Percentiles rank a stretch among this genome's conserved stretches.
phyloP scores from a whole-genome alignment of 768 basidiomycete species.

The Ramaria rubella region DNA sequence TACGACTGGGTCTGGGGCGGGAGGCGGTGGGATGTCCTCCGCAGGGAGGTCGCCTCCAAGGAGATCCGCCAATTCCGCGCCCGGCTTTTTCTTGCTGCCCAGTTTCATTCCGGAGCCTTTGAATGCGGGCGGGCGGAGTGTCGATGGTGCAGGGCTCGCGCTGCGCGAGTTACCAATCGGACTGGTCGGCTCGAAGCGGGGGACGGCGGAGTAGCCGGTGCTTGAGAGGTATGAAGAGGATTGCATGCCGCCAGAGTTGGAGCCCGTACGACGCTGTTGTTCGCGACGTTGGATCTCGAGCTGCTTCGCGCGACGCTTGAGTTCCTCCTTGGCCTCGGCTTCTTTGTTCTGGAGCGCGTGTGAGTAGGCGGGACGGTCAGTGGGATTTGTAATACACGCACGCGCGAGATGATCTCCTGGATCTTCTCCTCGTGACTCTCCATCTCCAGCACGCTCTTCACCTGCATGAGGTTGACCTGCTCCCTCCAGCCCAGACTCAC shows the following conservation, averaged over 20 bases:
- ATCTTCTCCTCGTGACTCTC: conserved; percentile 93
- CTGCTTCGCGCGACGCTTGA: conserved; percentile 95
- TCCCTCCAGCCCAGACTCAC: conserved; percentile 85
- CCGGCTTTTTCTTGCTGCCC: conserved; percentile 85
- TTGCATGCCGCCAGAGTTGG: conserved; percentile 42
- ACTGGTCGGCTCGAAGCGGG: conserved; percentile 65
- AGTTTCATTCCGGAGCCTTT: conserved; percentile 96
- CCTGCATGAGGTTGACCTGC: conserved; percentile 71
- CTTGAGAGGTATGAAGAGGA: conserved; percentile 46
- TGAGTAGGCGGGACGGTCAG: neutral
- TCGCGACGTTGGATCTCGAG: conserved; percentile 97
- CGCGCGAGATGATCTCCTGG: conserved; percentile 94
- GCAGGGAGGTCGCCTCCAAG: conserved; percentile 71
- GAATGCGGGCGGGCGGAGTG: conserved; percentile 71
- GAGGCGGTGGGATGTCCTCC: conserved; percentile 44
- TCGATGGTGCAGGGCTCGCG: conserved; percentile 41
- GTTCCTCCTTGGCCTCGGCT: conserved; percentile 97
- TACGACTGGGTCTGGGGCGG: conserved; percentile 37
- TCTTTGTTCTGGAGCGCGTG: conserved; percentile 75
- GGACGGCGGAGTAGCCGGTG: conserved; percentile 60
- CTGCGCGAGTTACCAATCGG: conserved; percentile 33
- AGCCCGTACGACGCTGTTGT: conserved; percentile 71
- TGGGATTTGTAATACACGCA: conserved; percentile 30
- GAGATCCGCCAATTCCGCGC: conserved; percentile 82
- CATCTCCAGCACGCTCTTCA: conserved; percentile 77